Percentiles rank a stretch among this genome's conserved stretches.
phyloP scores from a whole-genome alignment of 1,139 yeast species.

The Yamadazyma oceani region DNA sequence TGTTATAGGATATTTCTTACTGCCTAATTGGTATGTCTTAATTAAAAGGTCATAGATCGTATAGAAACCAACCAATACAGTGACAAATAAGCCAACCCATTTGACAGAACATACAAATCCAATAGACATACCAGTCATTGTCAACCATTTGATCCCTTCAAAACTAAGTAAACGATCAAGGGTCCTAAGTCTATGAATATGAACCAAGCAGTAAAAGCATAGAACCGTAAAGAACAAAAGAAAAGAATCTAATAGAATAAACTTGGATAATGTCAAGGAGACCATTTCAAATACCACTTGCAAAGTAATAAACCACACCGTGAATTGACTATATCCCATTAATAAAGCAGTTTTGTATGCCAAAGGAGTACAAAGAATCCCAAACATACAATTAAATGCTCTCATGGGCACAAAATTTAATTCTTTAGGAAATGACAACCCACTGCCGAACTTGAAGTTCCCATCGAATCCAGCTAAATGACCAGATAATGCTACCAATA shows the following conservation, averaged over 20 bases:
- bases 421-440: conserved; percentile 80
- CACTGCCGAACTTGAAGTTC: conserved; percentile 91
- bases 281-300: conserved; percentile 87
- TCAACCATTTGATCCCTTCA: conserved; percentile 56
- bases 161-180: conserved; percentile 38
- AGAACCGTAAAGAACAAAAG: conserved; percentile 72
- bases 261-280: conserved; percentile 85
- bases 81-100: conserved; percentile 93
- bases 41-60: conserved; percentile 72
- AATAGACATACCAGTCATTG: conserved; percentile 72
- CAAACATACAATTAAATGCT: conserved; percentile 86
- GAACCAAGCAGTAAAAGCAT: conserved; percentile 56
- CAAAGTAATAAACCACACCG: conserved; percentile 86
- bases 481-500: conserved; percentile 94
- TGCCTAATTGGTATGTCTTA: conserved; percentile 51
- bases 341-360: conserved; percentile 92
- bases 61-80: conserved; percentile 83
- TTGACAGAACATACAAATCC: conserved; percentile 95
- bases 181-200: conserved; percentile 48
- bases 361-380: conserved; percentile 86
- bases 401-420: conserved; percentile 91
- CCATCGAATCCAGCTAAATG: conserved; percentile 95
- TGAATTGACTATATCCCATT: conserved; percentile 73
- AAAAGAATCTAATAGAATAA: conserved; percentile 95
- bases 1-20: conserved; percentile 31